These are phyloP conservation scores for Apiospora phragmitis DNA, from an alignment of 2,329 filamentous ascomycete species.

Conservation along the genomic window DNA sequence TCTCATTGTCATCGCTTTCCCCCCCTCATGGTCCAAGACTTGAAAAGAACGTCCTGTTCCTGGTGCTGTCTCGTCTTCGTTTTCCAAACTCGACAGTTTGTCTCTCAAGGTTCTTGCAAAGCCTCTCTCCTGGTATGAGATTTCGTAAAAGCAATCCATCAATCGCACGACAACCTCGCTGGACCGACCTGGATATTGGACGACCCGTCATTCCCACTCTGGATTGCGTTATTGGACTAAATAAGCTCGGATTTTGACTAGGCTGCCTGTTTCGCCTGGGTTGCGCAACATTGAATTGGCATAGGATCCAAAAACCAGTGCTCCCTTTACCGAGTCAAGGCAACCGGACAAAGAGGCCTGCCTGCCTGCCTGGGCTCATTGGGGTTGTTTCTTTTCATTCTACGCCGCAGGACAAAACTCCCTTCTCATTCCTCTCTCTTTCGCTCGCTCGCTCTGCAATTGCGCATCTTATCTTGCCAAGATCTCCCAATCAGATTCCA, in stretches of 20 bases:
- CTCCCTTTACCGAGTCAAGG: slow-evolving; percentile 5
- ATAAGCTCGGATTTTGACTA: slow-evolving; percentile 1
- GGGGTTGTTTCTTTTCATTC: background rate
- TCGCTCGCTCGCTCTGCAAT: background rate
- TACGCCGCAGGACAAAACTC: background rate
- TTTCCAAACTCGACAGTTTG: background rate
- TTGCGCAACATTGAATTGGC: slow-evolving; percentile 4
- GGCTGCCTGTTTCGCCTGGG: slow-evolving; percentile 1
- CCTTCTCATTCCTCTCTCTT: background rate
- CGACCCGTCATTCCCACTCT: slow-evolving; percentile 4
- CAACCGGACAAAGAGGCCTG: background rate
- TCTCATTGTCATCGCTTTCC: background rate
- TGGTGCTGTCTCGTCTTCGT: background rate
- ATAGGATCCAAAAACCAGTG: background rate
- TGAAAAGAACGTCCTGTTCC: background rate
- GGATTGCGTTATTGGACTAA: slow-evolving; percentile 6
- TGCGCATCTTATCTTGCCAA: background rate
- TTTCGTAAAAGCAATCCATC: background rate
- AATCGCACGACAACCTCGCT: slow-evolving; percentile 7
- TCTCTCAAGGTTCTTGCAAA: background rate
- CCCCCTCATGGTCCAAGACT: background rate
- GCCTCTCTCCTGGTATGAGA: background rate
- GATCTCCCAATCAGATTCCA: background rate
- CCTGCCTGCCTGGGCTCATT: background rate
- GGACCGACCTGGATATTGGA: slow-evolving; percentile 3